Percentiles rank a stretch among this genome's conserved stretches.
Conservation (phyloP, 139 green algal species). For the Coelastrella sp. region DNA sequence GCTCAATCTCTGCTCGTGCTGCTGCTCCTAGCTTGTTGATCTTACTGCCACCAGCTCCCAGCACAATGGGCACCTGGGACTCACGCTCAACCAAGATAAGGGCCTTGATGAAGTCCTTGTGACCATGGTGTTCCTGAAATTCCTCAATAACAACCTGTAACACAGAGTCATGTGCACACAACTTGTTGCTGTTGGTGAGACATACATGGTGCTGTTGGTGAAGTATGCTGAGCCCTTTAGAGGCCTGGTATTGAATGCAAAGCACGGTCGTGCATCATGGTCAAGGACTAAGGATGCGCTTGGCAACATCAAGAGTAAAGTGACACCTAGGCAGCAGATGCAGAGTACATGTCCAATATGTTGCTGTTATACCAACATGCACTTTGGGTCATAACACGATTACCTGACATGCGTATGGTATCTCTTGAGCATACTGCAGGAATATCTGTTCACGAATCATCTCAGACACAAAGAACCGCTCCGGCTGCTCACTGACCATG, state of each 20-base stretch:
- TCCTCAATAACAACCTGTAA: conserved; percentile 81
- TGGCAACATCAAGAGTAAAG: too few relatives aligned
- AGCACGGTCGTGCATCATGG: too few relatives aligned
- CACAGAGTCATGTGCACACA: background rate
- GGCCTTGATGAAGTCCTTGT: conserved; percentile 79
- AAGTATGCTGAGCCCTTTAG: background rate
- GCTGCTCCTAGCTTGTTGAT: conserved; percentile 74
- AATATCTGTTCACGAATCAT: conserved; percentile 98
- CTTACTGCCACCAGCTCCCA: conserved; percentile 75
- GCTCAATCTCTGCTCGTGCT: conserved; percentile 80
- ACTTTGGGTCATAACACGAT: too few relatives aligned
- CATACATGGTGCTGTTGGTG: background rate
- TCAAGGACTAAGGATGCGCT: too few relatives aligned
- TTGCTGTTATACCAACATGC: too few relatives aligned
- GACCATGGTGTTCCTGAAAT: conserved; percentile 77
- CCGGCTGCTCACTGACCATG: conserved; percentile 83
- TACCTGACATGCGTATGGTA: conserved; percentile 91
- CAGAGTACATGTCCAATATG: too few relatives aligned
- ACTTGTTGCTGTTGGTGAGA: too few relatives aligned
- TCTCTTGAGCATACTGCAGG: conserved; percentile 90
- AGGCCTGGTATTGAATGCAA: background rate
- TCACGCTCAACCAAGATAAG: conserved; percentile 69
- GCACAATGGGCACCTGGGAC: conserved; percentile 79
- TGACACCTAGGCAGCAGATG: too few relatives aligned
- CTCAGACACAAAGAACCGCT: conserved; percentile 97